phyloP scores from a whole-genome alignment of 2,329 filamentous ascomycete genomes.

The Cladosporium oxysporum region DNA sequence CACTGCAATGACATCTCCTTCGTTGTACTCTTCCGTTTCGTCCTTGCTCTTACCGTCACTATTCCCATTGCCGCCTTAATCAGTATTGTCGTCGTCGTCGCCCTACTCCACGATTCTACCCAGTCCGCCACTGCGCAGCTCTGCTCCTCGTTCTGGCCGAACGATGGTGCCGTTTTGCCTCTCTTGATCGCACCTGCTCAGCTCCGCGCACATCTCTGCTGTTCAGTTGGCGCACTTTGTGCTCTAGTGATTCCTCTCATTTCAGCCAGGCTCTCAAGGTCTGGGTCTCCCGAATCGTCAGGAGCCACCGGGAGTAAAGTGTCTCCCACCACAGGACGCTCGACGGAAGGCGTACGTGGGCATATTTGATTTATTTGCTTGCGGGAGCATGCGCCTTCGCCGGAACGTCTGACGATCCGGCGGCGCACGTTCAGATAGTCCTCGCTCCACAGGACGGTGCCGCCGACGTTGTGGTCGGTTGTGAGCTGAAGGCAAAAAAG shows the following conservation, averaged over 20 bases:
- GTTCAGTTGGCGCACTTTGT: neutral
- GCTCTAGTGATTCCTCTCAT: neutral
- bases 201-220: neutral
- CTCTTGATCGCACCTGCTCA: neutral
- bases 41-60: neutral
- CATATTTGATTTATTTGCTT: neutral
- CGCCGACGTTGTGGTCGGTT: neutral
- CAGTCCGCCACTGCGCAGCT: no score
- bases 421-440: neutral
- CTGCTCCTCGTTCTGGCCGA: neutral
- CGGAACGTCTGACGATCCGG: neutral
- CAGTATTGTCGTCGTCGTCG: neutral
- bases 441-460: neutral
- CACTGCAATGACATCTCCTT: neutral
- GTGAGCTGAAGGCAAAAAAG: neutral
- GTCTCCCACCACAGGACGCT: neutral
- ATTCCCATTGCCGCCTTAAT: neutral
- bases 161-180: neutral
- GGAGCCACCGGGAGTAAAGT: neutral
- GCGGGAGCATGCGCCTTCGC: no score
- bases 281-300: neutral
- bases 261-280: neutral
- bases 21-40: neutral
- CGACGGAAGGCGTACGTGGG: neutral
- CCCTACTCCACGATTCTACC: neutral